phyloP scores from a whole-genome alignment of 2,329 filamentous ascomycete genomes.

The Neofusicoccum sp. region DNA sequence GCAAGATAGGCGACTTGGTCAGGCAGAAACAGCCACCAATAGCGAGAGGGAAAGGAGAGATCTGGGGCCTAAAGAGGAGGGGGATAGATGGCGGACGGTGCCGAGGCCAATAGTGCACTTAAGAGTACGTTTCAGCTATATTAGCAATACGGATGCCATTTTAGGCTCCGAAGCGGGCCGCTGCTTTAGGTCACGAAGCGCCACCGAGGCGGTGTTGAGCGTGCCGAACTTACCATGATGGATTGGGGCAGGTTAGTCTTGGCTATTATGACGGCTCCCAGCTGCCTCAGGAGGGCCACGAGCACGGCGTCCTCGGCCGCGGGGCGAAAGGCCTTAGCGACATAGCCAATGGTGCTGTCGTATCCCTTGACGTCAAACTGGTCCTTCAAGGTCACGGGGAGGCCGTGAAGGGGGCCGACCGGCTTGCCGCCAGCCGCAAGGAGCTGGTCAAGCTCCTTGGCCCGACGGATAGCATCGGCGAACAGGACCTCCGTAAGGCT shows the following conservation, averaged over 20 bases:
- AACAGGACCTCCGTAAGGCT: constrained; percentile 43
- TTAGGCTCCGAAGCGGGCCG: not conserved
- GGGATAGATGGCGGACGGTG: not conserved
- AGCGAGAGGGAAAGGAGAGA: not conserved
- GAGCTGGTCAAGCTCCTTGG: constrained; percentile 43
- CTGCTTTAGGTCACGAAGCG: not conserved
- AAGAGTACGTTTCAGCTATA: constrained; percentile 12
- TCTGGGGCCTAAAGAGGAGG: not conserved
- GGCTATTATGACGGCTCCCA: constrained; percentile 54
- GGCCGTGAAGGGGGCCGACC: constrained; percentile 47
- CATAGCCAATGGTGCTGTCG: constrained; percentile 57
- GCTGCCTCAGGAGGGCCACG: constrained; percentile 47
- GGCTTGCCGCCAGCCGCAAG: constrained; percentile 35
- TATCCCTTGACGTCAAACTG: constrained; percentile 49
- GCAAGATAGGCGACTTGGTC: not conserved
- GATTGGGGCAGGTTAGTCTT: constrained; percentile 59
- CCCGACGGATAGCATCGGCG: constrained; percentile 43
- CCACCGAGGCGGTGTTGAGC: constrained; percentile 58
- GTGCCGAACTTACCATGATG: constrained; percentile 58
- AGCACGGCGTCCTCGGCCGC: constrained; percentile 51
- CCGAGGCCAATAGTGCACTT: not conserved
- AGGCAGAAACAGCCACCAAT: not conserved
- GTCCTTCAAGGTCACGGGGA: constrained; percentile 50
- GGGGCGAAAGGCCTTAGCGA: constrained; percentile 55
- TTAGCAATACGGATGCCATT: not conserved